Base-by-base conservation (phyloP, 2,329 filamentous ascomycete genomes). In the Aureobasidium uvarum region DNA sequence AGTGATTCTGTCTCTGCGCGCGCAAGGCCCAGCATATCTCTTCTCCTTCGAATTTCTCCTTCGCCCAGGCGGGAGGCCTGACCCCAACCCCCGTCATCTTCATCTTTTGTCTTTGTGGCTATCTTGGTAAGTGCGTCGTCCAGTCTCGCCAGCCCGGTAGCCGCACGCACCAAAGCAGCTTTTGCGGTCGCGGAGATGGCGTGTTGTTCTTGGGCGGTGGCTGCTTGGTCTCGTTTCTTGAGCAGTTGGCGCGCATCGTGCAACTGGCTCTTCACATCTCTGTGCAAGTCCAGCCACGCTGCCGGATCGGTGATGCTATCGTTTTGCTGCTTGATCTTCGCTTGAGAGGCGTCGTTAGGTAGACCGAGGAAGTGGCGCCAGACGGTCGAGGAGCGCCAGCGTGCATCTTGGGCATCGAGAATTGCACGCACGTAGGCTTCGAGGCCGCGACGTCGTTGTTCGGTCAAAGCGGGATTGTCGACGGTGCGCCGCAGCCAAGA, bases 291-390 rank as follows among this genome's bases (percentile, higher is more conserved):
- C 31, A 94, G 77, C 91, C 91, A 95, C 1, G 88, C 86, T 3
- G 84, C 83, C 1, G 87, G 72, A 62, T 76, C 74, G 25, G 77
- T 74, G 46, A 74, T 81, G 48, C 76, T 75, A 31, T 79, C 74
- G 2, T 51, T 51, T 46, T 45, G 56, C 41, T 54, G 33, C 31
- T 23, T 46, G 5, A 63, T 70, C 43, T 68, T 70, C 2, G 64
- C 48, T 54, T 69, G 71, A 46, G 69, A 73, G 50, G 67, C 74
- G 23, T 76, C 75, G 73, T 81, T 84, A 1, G 88, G 89, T 7
- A 95, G 81, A 71, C 88, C 89, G 36, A 95, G 77, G 71, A 95
- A 96, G 1, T 83, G 77, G 46, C 89, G 83, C 87, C 91, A 96
- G 3, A 85, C 85, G 18, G 83, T 83, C 0, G 87, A 89, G 69